Percentiles rank a stretch among this genome's conserved stretches.
phyloP scores from a whole-genome alignment of 2,329 filamentous ascomycete genomes.

The Daldinia sp. region DNA sequence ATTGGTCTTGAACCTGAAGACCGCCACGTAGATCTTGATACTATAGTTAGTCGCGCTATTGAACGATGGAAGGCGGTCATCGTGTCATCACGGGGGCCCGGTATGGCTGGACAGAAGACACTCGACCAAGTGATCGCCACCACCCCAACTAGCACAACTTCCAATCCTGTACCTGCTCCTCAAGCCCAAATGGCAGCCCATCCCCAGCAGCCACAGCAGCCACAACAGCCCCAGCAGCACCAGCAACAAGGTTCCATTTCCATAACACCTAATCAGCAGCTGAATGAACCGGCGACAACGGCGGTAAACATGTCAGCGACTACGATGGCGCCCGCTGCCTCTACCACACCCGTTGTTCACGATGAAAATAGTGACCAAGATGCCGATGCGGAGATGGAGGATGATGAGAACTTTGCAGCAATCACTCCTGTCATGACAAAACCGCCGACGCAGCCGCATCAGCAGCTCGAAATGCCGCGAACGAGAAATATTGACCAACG shows the following conservation, averaged over 20 bases:
- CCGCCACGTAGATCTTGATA: constrained; percentile 64
- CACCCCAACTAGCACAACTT: constrained; percentile 42
- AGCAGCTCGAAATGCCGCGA: constrained; percentile 59
- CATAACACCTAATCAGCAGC: constrained; percentile 25
- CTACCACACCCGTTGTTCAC: constrained; percentile 56
- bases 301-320: constrained; percentile 41
- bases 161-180: constrained; percentile 32
- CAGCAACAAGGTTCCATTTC: constrained; percentile 39
- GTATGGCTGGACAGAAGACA: constrained; percentile 64
- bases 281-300: constrained; percentile 29
- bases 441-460: constrained; percentile 53
- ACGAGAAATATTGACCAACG: constrained; percentile 56
- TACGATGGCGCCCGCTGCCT: constrained; percentile 43
- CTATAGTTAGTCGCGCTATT: constrained; percentile 66
- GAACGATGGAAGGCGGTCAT: constrained; percentile 73
- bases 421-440: constrained; percentile 58
- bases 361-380: constrained; percentile 63
- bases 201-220: constrained; percentile 45
- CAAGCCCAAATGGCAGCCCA: constrained; percentile 37
- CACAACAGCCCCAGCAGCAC: constrained; percentile 43
- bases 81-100: constrained; percentile 61
- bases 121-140: constrained; percentile 55
- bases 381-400: constrained; percentile 66
- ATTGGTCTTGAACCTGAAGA: constrained; percentile 65
- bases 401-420: constrained; percentile 67